Percentiles rank a stretch among this genome's conserved stretches.
Conservation (phyloP, 2,329 filamentous ascomycete genomes). For the Saccharata proteae region DNA sequence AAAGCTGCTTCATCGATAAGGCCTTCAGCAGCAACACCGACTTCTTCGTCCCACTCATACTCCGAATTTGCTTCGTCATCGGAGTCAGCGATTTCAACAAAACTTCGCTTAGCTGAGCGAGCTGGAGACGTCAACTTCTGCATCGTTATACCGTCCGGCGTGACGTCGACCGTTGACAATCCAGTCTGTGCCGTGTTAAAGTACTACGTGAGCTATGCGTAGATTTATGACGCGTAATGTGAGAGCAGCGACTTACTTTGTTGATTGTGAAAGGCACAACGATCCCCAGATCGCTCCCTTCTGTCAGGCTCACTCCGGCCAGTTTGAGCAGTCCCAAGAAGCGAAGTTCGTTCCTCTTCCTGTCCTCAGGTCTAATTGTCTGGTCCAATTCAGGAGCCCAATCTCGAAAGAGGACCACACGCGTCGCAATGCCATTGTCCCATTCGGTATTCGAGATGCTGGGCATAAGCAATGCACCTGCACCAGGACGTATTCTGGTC, state of each 20-base stretch:
- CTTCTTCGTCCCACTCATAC: constrained; percentile 60
- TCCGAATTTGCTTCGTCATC: constrained; percentile 50
- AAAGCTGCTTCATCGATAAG: constrained; percentile 20
- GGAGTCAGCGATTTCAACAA: constrained; percentile 45
- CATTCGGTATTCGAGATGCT: constrained; percentile 65
- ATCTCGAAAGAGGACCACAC: constrained; percentile 70
- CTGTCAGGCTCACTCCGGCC: constrained; percentile 26
- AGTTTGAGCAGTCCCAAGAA: constrained; percentile 34
- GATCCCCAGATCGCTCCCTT: constrained; percentile 30
- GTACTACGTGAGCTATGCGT: too few relatives aligned
- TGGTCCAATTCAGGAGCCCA: constrained; percentile 30
- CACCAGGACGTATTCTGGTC: constrained; percentile 61
- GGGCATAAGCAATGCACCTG: constrained; percentile 58
- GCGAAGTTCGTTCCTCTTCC: constrained; percentile 22
- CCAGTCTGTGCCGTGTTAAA: not conserved
- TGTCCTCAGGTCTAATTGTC: constrained; percentile 16
- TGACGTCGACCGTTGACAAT: not conserved
- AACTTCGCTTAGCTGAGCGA: constrained; percentile 45
- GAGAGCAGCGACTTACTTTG: constrained; percentile 27
- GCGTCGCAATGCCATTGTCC: constrained; percentile 64
- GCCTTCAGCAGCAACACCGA: constrained; percentile 34
- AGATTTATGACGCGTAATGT: not conserved
- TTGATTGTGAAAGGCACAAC: constrained; percentile 39
- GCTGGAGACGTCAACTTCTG: constrained; percentile 10
- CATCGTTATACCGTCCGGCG: constrained; percentile 1